Conservation (phyloP, 2,329 filamentous ascomycete species). For the Cladosporium sp. region DNA sequence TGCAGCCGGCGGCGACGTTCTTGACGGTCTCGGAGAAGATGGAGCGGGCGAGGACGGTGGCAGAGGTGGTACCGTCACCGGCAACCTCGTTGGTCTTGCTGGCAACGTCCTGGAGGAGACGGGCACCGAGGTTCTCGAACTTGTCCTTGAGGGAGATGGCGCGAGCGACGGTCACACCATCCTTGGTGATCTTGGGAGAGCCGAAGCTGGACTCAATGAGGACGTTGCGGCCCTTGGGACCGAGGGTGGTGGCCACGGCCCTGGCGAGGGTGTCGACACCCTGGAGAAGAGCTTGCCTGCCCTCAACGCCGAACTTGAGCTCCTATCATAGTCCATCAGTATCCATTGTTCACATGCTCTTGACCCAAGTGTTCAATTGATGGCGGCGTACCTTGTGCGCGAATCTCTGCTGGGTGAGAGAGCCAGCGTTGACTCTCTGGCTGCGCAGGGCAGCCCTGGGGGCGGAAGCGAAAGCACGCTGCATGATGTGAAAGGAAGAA, state of each 20-base stretch:
- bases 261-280: constrained; percentile 97
- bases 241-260: constrained; percentile 92
- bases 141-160: constrained; percentile 95
- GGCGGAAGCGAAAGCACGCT: constrained; percentile 85
- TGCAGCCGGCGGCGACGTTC: constrained; percentile 99
- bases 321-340: constrained; percentile 59
- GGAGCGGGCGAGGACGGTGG: constrained; percentile 91
- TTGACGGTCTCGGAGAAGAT: constrained; percentile 99
- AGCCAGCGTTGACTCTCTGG: constrained; percentile 53
- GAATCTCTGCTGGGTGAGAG: constrained; percentile 88
- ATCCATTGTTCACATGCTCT: constrained; percentile 28
- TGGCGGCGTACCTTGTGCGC: constrained; percentile 80
- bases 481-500: constrained; percentile 59
- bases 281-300: constrained; percentile 79
- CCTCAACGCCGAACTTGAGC: constrained; percentile 97
- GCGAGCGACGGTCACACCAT: constrained; percentile 61
- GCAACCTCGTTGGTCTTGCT: constrained; percentile 99
- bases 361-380: constrained; percentile 6
- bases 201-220: constrained; percentile 98
- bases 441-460: constrained; percentile 78
- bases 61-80: constrained; percentile 97
- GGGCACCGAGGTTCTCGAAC: constrained; percentile 98
- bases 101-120: constrained; percentile 94
- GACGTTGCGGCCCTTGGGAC: constrained; percentile 97
- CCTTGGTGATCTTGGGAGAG: constrained; percentile 98